phyloP scores from a whole-genome alignment of 2,329 filamentous ascomycete genomes.

The Exophiala xenobiotica region DNA sequence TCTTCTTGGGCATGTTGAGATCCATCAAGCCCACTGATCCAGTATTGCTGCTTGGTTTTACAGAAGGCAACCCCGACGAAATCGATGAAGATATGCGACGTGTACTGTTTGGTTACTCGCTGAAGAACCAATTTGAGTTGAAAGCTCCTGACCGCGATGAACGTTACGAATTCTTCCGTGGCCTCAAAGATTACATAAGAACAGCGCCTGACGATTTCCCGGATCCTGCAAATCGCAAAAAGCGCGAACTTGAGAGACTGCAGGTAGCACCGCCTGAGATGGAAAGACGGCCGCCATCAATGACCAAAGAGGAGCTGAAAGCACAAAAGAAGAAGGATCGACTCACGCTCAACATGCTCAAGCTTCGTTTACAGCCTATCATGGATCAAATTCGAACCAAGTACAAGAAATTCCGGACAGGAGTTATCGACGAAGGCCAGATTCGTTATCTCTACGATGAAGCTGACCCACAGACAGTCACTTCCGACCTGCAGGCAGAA shows the following conservation, averaged over 20 bases:
- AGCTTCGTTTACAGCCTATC: constrained; percentile 84
- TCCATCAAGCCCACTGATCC: constrained; percentile 88
- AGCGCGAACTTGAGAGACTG: constrained; percentile 74
- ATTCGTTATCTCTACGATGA: constrained; percentile 85
- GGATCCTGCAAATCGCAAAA: constrained; percentile 81
- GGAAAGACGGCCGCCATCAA: constrained; percentile 59
- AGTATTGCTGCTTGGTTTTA: constrained; percentile 80
- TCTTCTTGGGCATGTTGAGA: constrained; percentile 77
- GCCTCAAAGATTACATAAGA: constrained; percentile 71
- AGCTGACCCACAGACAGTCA: constrained; percentile 66
- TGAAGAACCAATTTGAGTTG: constrained; percentile 72
- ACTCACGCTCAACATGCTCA: constrained; percentile 79
- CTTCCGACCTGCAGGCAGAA: constrained; percentile 59
- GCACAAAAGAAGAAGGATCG: constrained; percentile 78
- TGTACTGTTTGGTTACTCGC: constrained; percentile 83
- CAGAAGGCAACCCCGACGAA: constrained; percentile 70
- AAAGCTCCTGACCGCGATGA: constrained; percentile 60
- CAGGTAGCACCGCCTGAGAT: constrained; percentile 71
- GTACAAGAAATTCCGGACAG: constrained; percentile 83
- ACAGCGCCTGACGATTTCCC: constrained; percentile 84
- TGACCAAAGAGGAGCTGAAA: constrained; percentile 77
- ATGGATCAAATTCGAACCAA: constrained; percentile 95
- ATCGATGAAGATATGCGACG: constrained; percentile 65
- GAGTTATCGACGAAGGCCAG: constrained; percentile 69
- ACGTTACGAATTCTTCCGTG: constrained; percentile 77